These are phyloP conservation scores for Macadamia integrifolia DNA, from an alignment of 164 flowering plant genomes.

Conservation along the genomic window DNA sequence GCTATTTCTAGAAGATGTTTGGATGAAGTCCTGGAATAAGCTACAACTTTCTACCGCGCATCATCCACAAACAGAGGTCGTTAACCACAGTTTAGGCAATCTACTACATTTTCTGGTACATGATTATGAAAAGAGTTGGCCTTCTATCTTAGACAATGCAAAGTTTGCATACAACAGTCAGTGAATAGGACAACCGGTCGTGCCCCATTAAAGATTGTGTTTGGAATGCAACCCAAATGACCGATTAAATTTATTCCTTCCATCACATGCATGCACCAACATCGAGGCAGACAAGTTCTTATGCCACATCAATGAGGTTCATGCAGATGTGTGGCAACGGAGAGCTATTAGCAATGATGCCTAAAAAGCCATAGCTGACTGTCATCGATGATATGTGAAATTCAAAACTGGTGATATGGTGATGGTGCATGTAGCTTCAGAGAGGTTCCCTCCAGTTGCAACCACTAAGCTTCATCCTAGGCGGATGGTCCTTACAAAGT, in stretches of 20 bases:
- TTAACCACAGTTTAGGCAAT: background rate
- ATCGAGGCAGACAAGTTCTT: background rate
- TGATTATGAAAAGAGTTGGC: background rate
- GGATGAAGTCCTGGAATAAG: background rate
- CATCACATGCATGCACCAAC: background rate
- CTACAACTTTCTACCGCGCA: background rate
- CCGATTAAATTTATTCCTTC: conserved; percentile 6
- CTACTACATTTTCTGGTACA: background rate
- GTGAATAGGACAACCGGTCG: conserved; percentile 1
- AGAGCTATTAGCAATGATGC: background rate
- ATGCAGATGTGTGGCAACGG: background rate
- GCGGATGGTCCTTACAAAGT: background rate
- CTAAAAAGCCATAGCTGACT: background rate
- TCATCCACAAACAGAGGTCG: background rate
- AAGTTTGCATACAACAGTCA: conserved; percentile 10
- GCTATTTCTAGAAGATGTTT: conserved; percentile 2
- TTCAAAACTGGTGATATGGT: background rate
- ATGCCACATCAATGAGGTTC: background rate
- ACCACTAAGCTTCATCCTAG: background rate
- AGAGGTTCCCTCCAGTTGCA: background rate
- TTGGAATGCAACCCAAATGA: background rate
- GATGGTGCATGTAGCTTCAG: background rate
- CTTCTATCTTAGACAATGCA: background rate
- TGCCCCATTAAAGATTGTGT: background rate
- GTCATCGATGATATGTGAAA: background rate